phyloP scores from a whole-genome alignment of 768 basidiomycete species.

The Boletales sp. region DNA sequence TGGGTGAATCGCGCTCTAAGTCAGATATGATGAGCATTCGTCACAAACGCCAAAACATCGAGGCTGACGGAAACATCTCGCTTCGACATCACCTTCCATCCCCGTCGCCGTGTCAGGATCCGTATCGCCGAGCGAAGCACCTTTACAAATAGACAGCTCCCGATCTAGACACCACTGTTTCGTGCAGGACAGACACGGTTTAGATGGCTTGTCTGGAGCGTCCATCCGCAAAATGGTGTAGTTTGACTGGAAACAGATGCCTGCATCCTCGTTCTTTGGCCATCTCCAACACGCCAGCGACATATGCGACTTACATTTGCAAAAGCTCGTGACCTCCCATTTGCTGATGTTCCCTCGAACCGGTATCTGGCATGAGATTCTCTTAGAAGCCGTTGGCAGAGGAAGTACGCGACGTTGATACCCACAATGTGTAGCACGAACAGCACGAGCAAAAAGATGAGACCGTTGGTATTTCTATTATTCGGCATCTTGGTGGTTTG shows the following conservation, averaged over 20 bases:
- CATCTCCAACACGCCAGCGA: background rate
- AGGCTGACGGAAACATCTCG: constrained; percentile 88
- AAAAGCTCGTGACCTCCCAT: constrained; percentile 90
- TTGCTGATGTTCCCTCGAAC: constrained; percentile 52
- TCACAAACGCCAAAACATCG: constrained; percentile 31
- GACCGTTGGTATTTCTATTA: background rate
- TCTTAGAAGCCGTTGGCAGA: constrained; percentile 6
- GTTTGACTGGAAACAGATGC: constrained; percentile 87
- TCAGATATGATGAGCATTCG: constrained; percentile 20
- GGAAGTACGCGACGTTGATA: constrained; percentile 9
- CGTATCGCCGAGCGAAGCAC: constrained; percentile 79
- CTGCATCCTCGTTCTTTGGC: constrained; percentile 37
- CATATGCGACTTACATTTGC: constrained; percentile 62
- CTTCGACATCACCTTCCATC: constrained; percentile 94
- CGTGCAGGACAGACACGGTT: constrained; percentile 91
- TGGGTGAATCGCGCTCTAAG: constrained; percentile 89
- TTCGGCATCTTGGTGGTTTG: constrained; percentile 13
- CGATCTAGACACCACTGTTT: constrained; percentile 96
- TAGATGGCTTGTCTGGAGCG: constrained; percentile 77
- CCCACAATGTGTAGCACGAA: constrained; percentile 23
- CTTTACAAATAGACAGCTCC: constrained; percentile 78
- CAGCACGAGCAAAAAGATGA: constrained; percentile 17
- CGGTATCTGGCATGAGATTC: constrained; percentile 31
- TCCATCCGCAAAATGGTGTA: constrained; percentile 82
- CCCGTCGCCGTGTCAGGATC: constrained; percentile 93